These are phyloP conservation scores for Termitomyces sp. DNA, from an alignment of 768 basidiomycete species.

Conservation along the genomic window DNA sequence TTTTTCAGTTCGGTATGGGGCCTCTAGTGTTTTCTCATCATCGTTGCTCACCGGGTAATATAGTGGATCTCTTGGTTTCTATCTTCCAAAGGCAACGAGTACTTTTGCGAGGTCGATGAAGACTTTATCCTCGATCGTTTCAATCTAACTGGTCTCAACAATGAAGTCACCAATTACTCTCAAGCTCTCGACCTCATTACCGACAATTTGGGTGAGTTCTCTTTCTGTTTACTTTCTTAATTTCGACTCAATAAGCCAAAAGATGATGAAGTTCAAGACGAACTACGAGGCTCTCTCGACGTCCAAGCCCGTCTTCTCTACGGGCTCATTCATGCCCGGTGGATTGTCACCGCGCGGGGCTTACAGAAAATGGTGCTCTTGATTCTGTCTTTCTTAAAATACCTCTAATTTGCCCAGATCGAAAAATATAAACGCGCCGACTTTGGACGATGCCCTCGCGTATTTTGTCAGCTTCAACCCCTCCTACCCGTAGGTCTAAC, in stretches of 20 bases:
- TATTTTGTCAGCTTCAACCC: slow-evolving; percentile 90
- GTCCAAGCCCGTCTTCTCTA: slow-evolving; percentile 91
- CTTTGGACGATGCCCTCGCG: slow-evolving; percentile 97
- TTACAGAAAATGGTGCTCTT: slow-evolving; percentile 84
- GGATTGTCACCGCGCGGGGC: slow-evolving; percentile 93
- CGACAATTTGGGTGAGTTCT: slow-evolving; percentile 80
- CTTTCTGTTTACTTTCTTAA: neutral
- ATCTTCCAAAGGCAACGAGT: slow-evolving; percentile 97
- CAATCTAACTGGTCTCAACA: slow-evolving; percentile 96
- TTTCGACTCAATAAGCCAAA: neutral
- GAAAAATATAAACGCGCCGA: slow-evolving; percentile 99
- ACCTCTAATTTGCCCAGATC: slow-evolving; percentile 39
- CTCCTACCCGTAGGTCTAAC: slow-evolving; percentile 96
- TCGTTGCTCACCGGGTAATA: slow-evolving; percentile 3
- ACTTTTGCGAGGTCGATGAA: slow-evolving; percentile 99
- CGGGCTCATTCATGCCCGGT: slow-evolving; percentile 93
- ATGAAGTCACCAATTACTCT: slow-evolving; percentile 91
- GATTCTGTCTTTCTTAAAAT: neutral
- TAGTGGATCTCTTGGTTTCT: slow-evolving; percentile 99
- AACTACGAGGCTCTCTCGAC: slow-evolving; percentile 86
- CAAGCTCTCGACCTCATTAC: slow-evolving; percentile 95
- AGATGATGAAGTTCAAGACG: slow-evolving; percentile 96
- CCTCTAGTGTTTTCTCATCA: neutral
- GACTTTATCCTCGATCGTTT: slow-evolving; percentile 98
- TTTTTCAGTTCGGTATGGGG: slow-evolving; percentile 31